These are phyloP conservation scores for Ceratobasidium sp. DNA, from an alignment of 1,284 basidiomycete genomes.

Conservation along the genomic window DNA sequence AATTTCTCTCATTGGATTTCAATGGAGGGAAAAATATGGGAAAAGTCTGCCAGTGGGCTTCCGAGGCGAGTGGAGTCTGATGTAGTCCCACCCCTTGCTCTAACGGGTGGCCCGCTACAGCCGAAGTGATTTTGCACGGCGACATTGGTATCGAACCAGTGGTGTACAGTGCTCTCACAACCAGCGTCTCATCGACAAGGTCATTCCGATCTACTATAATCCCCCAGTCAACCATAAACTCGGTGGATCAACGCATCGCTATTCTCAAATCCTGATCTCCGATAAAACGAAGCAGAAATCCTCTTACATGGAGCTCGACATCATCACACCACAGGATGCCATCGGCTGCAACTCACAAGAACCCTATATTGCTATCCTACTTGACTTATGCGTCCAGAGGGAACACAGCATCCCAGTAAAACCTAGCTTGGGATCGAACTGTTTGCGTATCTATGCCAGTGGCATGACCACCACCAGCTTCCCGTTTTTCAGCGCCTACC, in stretches of 20 bases:
- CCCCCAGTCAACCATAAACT: neutral
- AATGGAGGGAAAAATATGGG: neutral
- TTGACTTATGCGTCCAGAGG: neutral
- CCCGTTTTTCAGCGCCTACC: neutral
- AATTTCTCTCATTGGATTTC: constrained; percentile 9
- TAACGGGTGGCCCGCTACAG: neutral
- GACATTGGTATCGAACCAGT: constrained; percentile 1
- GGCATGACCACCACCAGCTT: neutral
- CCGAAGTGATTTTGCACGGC: neutral
- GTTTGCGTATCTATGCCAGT: neutral
- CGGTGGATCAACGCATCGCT: neutral
- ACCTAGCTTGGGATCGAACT: too few relatives aligned
- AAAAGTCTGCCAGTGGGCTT: neutral
- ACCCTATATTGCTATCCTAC: neutral
- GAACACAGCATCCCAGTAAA: too few relatives aligned
- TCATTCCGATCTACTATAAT: constrained; percentile 6
- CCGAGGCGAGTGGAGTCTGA: too few relatives aligned
- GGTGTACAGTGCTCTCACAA: neutral
- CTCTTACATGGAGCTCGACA: neutral
- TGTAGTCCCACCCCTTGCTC: too few relatives aligned
- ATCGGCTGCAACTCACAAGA: neutral
- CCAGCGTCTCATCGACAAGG: constrained; percentile 1
- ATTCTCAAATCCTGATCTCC: neutral
- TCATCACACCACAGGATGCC: neutral
- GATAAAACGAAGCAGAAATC: neutral